phyloP scores from a whole-genome alignment of 768 basidiomycete species.

The Boletus sp. region DNA sequence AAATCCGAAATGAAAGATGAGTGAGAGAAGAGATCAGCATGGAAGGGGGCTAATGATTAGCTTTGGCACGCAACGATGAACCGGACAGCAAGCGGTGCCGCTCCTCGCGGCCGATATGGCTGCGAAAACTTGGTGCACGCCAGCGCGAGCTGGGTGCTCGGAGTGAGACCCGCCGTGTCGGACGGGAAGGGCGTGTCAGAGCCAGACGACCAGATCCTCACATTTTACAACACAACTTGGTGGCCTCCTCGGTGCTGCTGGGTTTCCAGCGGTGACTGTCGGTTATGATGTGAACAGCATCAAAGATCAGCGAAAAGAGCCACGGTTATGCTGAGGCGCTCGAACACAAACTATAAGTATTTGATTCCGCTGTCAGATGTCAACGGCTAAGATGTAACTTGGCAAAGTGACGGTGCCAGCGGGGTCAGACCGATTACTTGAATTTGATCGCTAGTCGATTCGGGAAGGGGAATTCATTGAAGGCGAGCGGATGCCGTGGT shows the following conservation, averaged over 20 bases:
- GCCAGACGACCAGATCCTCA: conserved; percentile 14
- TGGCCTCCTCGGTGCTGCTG: conserved; percentile 9
- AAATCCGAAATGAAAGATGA: conserved; percentile 36
- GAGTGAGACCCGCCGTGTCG: conserved; percentile 4
- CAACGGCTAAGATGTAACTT: conserved; percentile 12
- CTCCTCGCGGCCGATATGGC: conserved; percentile 23
- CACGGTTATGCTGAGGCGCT: conserved; percentile 2
- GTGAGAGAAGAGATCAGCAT: conserved; percentile 36
- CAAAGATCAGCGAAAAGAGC: conserved; percentile 22
- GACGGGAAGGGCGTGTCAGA: not conserved
- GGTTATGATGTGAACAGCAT: conserved; percentile 25
- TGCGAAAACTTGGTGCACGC: conserved; percentile 6
- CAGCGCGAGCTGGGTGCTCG: conserved; percentile 1
- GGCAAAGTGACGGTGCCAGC: conserved; percentile 5
- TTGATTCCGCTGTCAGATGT: conserved; percentile 33
- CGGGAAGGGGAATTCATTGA: not conserved
- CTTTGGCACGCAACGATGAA: conserved; percentile 29
- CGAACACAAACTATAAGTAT: conserved; percentile 17
- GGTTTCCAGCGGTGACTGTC: conserved; percentile 10
- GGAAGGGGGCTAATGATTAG: conserved; percentile 34
- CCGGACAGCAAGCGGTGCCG: conserved; percentile 30
- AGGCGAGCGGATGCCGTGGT: not conserved
- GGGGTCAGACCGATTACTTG: conserved; percentile 16
- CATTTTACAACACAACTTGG: conserved; percentile 16
- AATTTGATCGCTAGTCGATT: conserved; percentile 11